phyloP scores from a whole-genome alignment of 306 rosid species.

The Pachyrhizus erosus region DNA sequence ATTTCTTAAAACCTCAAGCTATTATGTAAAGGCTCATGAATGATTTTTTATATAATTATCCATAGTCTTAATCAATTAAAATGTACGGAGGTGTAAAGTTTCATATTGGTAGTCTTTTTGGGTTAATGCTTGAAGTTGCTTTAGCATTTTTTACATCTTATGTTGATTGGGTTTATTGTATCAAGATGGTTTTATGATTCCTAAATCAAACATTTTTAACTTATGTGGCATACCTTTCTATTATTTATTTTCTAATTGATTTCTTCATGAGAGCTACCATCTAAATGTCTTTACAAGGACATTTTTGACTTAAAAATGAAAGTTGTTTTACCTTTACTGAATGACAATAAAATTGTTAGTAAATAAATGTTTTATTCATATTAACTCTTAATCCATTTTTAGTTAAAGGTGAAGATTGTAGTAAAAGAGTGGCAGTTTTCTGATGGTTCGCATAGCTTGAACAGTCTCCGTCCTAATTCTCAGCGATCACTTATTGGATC shows the following conservation, averaged over 20 bases:
- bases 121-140: neutral
- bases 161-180: constrained; percentile 18
- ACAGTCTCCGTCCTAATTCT: constrained; percentile 46
- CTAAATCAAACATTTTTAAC: neutral
- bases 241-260: neutral
- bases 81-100: neutral
- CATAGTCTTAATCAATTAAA: neutral
- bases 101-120: neutral
- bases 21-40: neutral
- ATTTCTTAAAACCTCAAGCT: neutral
- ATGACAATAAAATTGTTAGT: neutral
- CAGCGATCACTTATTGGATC: constrained; percentile 59
- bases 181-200: neutral
- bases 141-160: neutral
- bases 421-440: constrained; percentile 87
- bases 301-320: neutral
- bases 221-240: neutral
- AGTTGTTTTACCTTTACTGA: constrained; percentile 12
- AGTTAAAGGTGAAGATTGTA: constrained; percentile 75
- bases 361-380: neutral
- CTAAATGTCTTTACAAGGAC: neutral
- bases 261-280: neutral
- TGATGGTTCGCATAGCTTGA: constrained; percentile 75
- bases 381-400: constrained; percentile 34
- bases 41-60: neutral